Evolutionary conservation across 441 rosid genomes (phyloP), one percentile per base, ranked within the genome.

Genomic region (Sinapis alba): DNA sequence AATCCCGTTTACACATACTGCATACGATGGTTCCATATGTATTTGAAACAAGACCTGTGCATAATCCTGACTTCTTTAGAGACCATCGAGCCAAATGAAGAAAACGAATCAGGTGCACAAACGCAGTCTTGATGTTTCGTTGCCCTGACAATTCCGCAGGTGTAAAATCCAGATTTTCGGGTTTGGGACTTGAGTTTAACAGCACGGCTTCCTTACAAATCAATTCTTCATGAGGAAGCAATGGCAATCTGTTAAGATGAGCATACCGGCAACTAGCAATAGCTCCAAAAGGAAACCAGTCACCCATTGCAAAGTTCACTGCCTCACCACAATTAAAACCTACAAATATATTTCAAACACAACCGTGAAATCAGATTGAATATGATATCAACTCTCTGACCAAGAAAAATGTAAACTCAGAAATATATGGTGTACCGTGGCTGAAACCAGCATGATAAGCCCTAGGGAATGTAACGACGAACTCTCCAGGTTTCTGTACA

Each of bases 291-390:
- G 94, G 89, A 83, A 96, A 96, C 99, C 99, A 96, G 78, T 96
- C 96, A 68, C 94, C 89, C 82, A 86, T 89, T 19, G 99, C 98
- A 82, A 96, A 96, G 84, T 96, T 96, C 78, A 96, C 99, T 64
- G 99, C 99, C 88, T 96, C 99, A 3, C 99, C 98, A 73, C 99
- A 96, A 77, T 96, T 96, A 79, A 96, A 96, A 70, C 99, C 99
- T 96, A 59, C 61, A 82, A 38, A 13, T 16, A 73, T 19, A 9
- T 60, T 23, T 64, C 72, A 65, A 63, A 54, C 58, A 62, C 57
- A 50, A 53, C 47, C 62, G 62, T 16, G 9, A 11, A n/a, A 21
- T 61, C 36, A 80, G 71, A 50, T 21, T 21, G 15, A 63, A 30
- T 5, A 19, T 5, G 18, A 50, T 43, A 71, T n/a, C 16, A 20